Evolutionary conservation across 148 eudicot genomes (phyloP).

Genomic region (Simmondsia chinensis): DNA sequence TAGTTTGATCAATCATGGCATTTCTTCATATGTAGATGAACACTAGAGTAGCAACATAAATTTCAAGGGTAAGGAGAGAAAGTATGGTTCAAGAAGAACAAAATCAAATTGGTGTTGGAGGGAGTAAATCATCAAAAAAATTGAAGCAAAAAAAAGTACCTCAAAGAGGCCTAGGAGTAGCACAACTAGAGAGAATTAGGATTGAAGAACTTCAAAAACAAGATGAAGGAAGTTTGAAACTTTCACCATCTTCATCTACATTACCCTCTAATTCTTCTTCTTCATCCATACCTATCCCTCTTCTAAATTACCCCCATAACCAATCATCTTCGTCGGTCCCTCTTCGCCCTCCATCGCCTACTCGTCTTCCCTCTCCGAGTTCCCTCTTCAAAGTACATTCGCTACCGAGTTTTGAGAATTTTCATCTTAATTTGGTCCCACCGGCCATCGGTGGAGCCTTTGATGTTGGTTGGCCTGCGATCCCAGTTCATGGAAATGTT

Average conservation of each 20-base stretch:
- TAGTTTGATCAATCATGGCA: too few species aligned
- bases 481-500: constrained; percentile 15
- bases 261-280: constrained; percentile 22
- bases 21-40: too few species aligned
- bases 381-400: constrained; percentile 12
- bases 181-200: constrained; percentile 81
- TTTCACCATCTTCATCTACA: constrained; percentile 13
- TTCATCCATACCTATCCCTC: constrained; percentile 5
- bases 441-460: constrained; percentile 6
- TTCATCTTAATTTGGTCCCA: constrained; percentile 11
- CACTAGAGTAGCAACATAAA: too few species aligned
- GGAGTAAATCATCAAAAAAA: constrained; percentile 42
- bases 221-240: constrained; percentile 9
- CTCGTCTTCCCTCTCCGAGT: constrained; percentile 18
- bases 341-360: constrained; percentile 19
- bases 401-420: constrained; percentile 17
- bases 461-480: constrained; percentile 17
- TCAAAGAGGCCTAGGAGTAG: constrained; percentile 93
- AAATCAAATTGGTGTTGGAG: constrained; percentile 11
- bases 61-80: too few species aligned
- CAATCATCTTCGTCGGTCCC: constrained; percentile 15
- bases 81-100: too few species aligned
- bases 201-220: constrained; percentile 53
- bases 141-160: constrained; percentile 62
- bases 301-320: constrained; percentile 26